Evolutionary conservation across 1,284 basidiomycete genomes (phyloP), one percentile per base, ranked within the genome.

Genomic region (Apiotrichum laibachii): DNA sequence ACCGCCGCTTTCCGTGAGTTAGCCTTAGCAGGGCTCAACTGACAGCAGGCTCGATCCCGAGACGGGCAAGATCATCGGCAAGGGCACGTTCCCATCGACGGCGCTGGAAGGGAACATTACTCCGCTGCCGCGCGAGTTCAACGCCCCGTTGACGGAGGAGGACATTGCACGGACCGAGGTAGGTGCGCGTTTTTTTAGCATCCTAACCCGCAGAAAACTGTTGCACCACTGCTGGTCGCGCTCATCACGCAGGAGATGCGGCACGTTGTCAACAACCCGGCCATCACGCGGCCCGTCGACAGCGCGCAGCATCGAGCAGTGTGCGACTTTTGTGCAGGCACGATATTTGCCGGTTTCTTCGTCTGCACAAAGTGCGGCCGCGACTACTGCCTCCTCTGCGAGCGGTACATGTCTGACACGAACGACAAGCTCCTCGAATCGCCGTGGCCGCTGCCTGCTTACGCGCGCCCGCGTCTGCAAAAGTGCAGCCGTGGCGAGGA

Each of bases 271-370:
- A 80, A 80, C 21, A 76, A 81, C 0, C 81, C 84, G 53, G 83
- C 90, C 13, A 86, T 92, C 60, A 84, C 84, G 56, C 82, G 91
- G 44, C 84, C 85, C 6, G 80, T 87, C 48, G 90, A 92, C 70
- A 85, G 85, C 44, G 88, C 72, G 2, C 64, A 88, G 60, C 85
- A 89, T 57, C 85, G 90, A 42, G 86, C 86, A 16, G 90, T 87
- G 44, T 95, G 90, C 72, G 92, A 97, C 77, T 91, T 88, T 3
- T 97, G 94, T 75, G 88, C 89, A 79, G 92, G 91, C 5, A 92
- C 90, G 16, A 86, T 97, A 60, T 95, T 96, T 75, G 88, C 88
- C 8, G 87, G 86, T 58, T 89, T 86, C 59, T 96, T 88, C 85
- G 88, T 93, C 82, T 97, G 93, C 75, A 82, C 85, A 11, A 73